These are phyloP conservation scores for Funneliformis geosporum DNA, from an alignment of 192 early-diverging fungal species.

Conservation along the genomic window DNA sequence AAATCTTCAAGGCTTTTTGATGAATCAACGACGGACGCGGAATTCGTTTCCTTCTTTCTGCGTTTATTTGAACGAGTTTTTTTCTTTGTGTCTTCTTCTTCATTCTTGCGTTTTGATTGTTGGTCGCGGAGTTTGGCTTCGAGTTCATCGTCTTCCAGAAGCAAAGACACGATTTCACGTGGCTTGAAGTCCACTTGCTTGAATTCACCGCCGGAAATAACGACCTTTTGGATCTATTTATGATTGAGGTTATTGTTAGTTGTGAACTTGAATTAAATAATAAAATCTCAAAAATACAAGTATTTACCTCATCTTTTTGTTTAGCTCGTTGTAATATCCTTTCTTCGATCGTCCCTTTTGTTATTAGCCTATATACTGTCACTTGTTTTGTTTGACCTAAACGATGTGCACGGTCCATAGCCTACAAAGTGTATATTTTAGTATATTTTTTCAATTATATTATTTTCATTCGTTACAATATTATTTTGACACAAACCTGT, in stretches of 20 bases:
- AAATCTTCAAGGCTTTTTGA: constrained; percentile 11
- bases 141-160: constrained; percentile 77
- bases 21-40: background rate
- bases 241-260: background rate
- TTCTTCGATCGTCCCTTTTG: constrained; percentile 81
- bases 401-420: constrained; percentile 88
- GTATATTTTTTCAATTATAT: no score
- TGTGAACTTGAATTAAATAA: background rate
- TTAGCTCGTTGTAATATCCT: constrained; percentile 75
- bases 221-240: constrained; percentile 79
- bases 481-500: constrained; percentile 46
- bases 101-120: constrained; percentile 56
- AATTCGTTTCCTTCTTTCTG: constrained; percentile 34
- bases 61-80: constrained; percentile 21
- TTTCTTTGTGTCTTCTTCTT: constrained; percentile 50
- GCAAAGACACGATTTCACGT: constrained; percentile 82
- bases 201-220: constrained; percentile 89
- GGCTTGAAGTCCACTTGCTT: constrained; percentile 85
- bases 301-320: constrained; percentile 79
- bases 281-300: background rate
- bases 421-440: constrained; percentile 35
- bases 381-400: constrained; percentile 85
- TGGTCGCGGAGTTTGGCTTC: constrained; percentile 56
- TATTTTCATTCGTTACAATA: background rate
- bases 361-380: constrained; percentile 82